Evolutionary conservation across 129 eudicot genomes (phyloP).

Genomic region (Saposhnikovia divaricata): DNA sequence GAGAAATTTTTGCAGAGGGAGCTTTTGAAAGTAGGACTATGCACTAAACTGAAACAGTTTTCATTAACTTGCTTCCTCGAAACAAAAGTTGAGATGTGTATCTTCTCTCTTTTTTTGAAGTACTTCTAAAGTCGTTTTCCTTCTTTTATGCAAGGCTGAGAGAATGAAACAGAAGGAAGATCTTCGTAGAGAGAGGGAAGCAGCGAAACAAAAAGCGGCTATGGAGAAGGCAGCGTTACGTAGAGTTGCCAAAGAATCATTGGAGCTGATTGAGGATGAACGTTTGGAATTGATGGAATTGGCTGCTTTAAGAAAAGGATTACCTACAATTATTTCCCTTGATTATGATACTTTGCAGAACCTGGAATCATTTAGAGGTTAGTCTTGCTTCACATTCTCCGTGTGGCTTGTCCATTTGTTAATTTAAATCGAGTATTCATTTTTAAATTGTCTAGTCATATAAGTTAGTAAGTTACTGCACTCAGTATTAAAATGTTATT

Average conservation of each 20-base stretch:
- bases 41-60: neutral
- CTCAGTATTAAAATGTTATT: neutral
- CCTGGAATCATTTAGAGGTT: slow-evolving; percentile 81
- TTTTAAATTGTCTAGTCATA: neutral
- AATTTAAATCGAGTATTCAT: neutral
- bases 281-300: slow-evolving; percentile 84
- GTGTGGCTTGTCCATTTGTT: neutral
- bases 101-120: neutral
- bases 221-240: slow-evolving; percentile 73
- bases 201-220: slow-evolving; percentile 67
- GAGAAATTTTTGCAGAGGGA: slow-evolving; percentile 82
- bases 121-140: neutral
- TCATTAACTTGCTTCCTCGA: neutral
- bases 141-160: slow-evolving; percentile 52
- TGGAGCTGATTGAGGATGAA: slow-evolving; percentile 94
- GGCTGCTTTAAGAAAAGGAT: slow-evolving; percentile 78
- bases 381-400: slow-evolving; percentile 8
- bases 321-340: slow-evolving; percentile 71
- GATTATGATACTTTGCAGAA: slow-evolving; percentile 77
- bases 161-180: slow-evolving; percentile 83
- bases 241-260: slow-evolving; percentile 74
- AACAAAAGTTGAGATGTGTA: neutral
- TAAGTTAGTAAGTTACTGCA: neutral
- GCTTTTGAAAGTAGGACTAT: slow-evolving; percentile 42
- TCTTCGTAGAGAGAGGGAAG: slow-evolving; percentile 71